A percentile compares a stretch with the other conserved stretches of the same genome.
Evolutionary conservation across 1,139 yeast species (phyloP).

Genomic region (Saccharomycopsis hybrid): DNA sequence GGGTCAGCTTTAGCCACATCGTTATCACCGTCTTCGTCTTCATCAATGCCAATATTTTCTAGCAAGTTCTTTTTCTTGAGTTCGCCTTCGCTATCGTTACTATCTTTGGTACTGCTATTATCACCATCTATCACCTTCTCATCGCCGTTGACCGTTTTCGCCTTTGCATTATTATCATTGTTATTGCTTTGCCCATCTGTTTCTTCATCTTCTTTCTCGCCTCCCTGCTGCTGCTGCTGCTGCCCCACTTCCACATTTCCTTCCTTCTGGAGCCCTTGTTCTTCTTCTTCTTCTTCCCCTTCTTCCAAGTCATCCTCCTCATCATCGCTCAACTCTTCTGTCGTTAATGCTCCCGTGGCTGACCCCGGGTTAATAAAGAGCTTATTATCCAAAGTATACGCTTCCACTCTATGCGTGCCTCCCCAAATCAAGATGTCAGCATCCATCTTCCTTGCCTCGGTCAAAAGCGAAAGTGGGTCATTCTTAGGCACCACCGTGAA

Average conservation of each 20-base stretch:
- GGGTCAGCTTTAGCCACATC: conserved; percentile 31
- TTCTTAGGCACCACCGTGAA: conserved; percentile 76
- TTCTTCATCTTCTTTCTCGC: no score
- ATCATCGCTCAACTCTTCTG: conserved; percentile 45
- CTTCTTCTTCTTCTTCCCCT: conserved; percentile 23
- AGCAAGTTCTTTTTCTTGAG: conserved; percentile 3
- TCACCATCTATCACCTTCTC: not conserved
- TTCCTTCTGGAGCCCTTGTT: conserved; percentile 14
- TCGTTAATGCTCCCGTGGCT: conserved; percentile 82
- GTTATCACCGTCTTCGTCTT: conserved; percentile 20
- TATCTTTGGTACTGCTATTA: not conserved
- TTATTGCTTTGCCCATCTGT: no score
- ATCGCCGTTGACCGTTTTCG: no score
- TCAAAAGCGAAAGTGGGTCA: conserved; percentile 78
- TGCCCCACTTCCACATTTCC: conserved; percentile 9
- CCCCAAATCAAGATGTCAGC: conserved; percentile 95
- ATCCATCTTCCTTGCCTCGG: conserved; percentile 83
- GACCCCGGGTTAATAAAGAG: conserved; percentile 94
- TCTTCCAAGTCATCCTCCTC: conserved; percentile 28
- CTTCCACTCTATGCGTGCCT: conserved; percentile 91
- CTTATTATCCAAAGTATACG: conserved; percentile 86
- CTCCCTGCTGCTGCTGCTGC: no score
- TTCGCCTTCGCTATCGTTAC: conserved; percentile 6
- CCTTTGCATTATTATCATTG: no score
- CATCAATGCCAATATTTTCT: conserved; percentile 21